Percentiles rank a stretch among this genome's conserved stretches.
Conservation (phyloP, 768 basidiomycete genomes). For the Mycena haematopus region DNA sequence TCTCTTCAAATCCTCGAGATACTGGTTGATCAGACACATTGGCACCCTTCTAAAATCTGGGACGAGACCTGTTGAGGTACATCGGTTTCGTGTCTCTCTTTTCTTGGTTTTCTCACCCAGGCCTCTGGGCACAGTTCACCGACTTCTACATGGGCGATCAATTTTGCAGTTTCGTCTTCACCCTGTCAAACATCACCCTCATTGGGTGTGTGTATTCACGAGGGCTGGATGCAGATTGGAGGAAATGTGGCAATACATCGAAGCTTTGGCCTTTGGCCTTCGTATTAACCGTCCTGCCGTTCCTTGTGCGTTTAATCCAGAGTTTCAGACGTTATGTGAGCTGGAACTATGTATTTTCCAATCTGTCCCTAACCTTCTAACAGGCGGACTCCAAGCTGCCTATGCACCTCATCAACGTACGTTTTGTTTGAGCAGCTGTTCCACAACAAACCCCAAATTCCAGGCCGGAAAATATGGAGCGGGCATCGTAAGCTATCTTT, state of each 20-base stretch:
- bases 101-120: background rate
- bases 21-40: slow-evolving; percentile 78
- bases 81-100: slow-evolving; percentile 30
- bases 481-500: slow-evolving; percentile 67
- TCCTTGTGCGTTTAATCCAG: slow-evolving; percentile 81
- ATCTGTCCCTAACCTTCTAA: too few species aligned
- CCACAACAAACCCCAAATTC: background rate
- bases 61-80: slow-evolving; percentile 73
- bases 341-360: too few species aligned
- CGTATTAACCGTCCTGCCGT: slow-evolving; percentile 67
- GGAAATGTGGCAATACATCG: slow-evolving; percentile 51
- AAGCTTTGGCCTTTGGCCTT: slow-evolving; percentile 68
- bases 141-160: slow-evolving; percentile 81
- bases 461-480: slow-evolving; percentile 57
- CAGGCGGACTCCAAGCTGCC: slow-evolving; percentile 64
- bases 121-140: slow-evolving; percentile 56
- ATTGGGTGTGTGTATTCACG: slow-evolving; percentile 75
- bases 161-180: slow-evolving; percentile 79
- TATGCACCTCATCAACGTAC: slow-evolving; percentile 89
- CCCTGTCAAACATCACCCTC: slow-evolving; percentile 74
- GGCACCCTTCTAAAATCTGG: slow-evolving; percentile 74
- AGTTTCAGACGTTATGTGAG: slow-evolving; percentile 79
- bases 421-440: slow-evolving; percentile 15
- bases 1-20: slow-evolving; percentile 67
- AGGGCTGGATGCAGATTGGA: slow-evolving; percentile 51